A percentile compares a stretch with the other conserved stretches of the same genome.
phyloP scores from a whole-genome alignment of 2,329 filamentous ascomycete species.

The Alternaria hordeiaustralica region DNA sequence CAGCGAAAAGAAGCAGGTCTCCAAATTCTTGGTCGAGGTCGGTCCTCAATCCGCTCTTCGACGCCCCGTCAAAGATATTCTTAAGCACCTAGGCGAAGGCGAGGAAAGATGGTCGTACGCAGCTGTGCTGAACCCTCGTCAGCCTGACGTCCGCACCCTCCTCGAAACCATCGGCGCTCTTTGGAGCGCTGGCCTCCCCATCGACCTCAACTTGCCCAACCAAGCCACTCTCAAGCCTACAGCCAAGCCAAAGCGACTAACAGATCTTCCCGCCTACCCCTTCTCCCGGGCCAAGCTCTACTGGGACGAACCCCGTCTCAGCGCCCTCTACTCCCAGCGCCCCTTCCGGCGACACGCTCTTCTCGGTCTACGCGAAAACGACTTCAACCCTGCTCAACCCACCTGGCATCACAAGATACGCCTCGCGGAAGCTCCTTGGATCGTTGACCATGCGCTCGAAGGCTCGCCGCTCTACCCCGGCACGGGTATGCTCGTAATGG shows the following conservation, averaged over 20 bases:
- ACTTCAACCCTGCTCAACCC: slow-evolving; percentile 26
- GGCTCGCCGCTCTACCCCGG: slow-evolving; percentile 35
- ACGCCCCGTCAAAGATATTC: slow-evolving; percentile 10
- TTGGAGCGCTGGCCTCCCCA: slow-evolving; percentile 5
- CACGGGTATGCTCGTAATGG: slow-evolving; percentile 43
- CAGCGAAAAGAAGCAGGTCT: not conserved
- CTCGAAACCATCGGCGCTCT: slow-evolving; percentile 5
- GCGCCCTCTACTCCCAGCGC: slow-evolving; percentile 1
- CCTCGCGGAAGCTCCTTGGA: slow-evolving; percentile 53
- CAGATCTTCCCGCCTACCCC: slow-evolving; percentile 24
- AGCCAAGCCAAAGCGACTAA: slow-evolving; percentile 1
- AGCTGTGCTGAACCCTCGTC: slow-evolving; percentile 1
- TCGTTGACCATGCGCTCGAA: slow-evolving; percentile 55
- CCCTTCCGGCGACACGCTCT: slow-evolving; percentile 32
- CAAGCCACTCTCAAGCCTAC: slow-evolving; percentile 9
- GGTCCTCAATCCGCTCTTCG: slow-evolving; percentile 15
- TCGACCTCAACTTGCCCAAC: slow-evolving; percentile 7
- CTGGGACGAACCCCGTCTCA: slow-evolving; percentile 23
- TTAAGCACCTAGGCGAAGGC: slow-evolving; percentile 2
- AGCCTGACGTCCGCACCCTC: not conserved
- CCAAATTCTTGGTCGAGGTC: slow-evolving; percentile 13
- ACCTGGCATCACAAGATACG: slow-evolving; percentile 57
- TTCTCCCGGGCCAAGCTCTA: slow-evolving; percentile 36
- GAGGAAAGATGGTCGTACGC: slow-evolving; percentile 10
- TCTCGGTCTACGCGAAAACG: slow-evolving; percentile 15